Percentiles rank a stretch among this genome's conserved stretches.
Conservation (phyloP, 2,329 filamentous ascomycete genomes). For the Monilinia aucupariae region DNA sequence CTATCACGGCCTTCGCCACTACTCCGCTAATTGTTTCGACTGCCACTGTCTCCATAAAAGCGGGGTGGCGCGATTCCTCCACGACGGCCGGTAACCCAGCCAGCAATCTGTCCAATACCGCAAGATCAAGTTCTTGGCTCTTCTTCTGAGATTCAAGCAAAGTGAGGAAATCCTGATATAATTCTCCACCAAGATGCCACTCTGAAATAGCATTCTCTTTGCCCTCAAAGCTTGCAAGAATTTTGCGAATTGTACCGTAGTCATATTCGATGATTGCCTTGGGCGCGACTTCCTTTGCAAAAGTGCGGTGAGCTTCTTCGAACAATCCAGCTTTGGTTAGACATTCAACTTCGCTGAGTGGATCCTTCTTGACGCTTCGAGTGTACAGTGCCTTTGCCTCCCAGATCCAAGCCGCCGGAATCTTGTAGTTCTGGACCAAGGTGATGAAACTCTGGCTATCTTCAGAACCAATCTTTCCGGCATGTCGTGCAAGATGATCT, state of each 20-base stretch:
- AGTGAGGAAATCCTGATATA: constrained; percentile 63
- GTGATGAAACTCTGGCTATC: constrained; percentile 51
- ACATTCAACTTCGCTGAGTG: constrained; percentile 67
- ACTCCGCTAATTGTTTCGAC: constrained; percentile 75
- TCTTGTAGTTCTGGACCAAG: constrained; percentile 58
- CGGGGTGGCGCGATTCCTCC: constrained; percentile 31
- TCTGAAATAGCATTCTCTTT: constrained; percentile 57
- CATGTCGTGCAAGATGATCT: constrained; percentile 69
- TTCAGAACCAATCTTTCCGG: constrained; percentile 57
- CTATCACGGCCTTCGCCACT: constrained; percentile 61
- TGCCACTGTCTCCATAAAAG: constrained; percentile 61
- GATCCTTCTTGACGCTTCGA: constrained; percentile 64
- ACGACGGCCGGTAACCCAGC: constrained; percentile 50
- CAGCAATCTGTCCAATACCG: constrained; percentile 52
- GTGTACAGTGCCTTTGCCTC: constrained; percentile 80
- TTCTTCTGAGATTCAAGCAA: constrained; percentile 44
- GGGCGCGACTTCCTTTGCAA: constrained; percentile 76
- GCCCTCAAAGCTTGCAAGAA: constrained; percentile 67
- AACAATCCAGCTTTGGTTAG: constrained; percentile 73
- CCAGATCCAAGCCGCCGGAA: constrained; percentile 78
- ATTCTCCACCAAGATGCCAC: constrained; percentile 74
- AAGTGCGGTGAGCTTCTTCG: constrained; percentile 76
- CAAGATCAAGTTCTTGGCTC: constrained; percentile 39
- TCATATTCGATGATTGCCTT: constrained; percentile 76
- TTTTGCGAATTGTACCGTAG: constrained; percentile 60